Evolutionary conservation across 306 rosid species (phyloP).

Genomic region (Glycyrrhiza uralensis): DNA sequence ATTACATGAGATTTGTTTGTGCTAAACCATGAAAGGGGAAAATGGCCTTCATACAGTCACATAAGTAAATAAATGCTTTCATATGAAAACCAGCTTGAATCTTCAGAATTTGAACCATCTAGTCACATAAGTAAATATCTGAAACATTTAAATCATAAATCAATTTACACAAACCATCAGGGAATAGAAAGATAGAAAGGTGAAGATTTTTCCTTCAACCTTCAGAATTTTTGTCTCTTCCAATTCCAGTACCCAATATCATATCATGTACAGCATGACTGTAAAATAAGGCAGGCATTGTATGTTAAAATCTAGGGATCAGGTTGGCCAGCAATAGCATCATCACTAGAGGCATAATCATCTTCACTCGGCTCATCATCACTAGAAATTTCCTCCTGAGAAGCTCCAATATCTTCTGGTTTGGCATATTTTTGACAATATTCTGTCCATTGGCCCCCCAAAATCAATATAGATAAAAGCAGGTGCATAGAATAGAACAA

Average conservation of each 20-base stretch:
- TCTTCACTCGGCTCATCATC: conserved; percentile 83
- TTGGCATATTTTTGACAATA: conserved; percentile 77
- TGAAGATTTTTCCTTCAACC: conserved; percentile 36
- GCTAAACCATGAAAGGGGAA: too few relatives aligned
- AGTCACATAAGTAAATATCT: conserved; percentile 24
- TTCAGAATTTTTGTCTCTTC: conserved; percentile 31
- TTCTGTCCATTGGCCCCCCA: conserved; percentile 46
- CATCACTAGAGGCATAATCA: conserved; percentile 65
- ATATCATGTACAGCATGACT: conserved; percentile 48
- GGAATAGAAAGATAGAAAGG: conserved; percentile 38
- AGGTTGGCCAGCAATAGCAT: conserved; percentile 60
- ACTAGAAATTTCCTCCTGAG: conserved; percentile 53
- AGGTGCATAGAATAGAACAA: conserved; percentile 1
- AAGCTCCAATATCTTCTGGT: conserved; percentile 64
- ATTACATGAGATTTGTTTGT: too few relatives aligned
- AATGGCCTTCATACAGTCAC: too few relatives aligned
- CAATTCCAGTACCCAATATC: conserved; percentile 34
- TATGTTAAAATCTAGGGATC: conserved; percentile 49
- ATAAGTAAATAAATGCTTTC: not conserved
- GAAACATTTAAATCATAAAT: conserved; percentile 38
- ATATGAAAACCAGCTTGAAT: conserved; percentile 9
- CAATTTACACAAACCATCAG: conserved; percentile 43
- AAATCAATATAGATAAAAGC: conserved; percentile 3
- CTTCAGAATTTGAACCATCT: not conserved
- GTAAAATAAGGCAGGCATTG: conserved; percentile 20